Conservation (phyloP, 148 eudicot genomes). For the Silene latifolia region DNA sequence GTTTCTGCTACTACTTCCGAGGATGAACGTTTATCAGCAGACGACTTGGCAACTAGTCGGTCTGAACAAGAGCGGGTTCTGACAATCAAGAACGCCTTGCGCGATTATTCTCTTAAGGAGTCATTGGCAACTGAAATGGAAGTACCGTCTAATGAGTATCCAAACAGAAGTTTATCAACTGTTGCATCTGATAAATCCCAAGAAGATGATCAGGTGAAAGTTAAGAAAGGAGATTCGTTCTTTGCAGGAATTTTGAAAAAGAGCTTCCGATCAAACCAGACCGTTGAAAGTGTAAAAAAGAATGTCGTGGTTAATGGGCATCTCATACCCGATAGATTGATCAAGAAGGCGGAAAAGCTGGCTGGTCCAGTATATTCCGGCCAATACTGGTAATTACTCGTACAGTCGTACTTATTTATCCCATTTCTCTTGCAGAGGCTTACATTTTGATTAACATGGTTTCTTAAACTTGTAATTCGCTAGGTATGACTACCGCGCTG, state of each 20-base stretch:
- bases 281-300: slow-evolving; percentile 41
- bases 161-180: slow-evolving; percentile 45
- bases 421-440: neutral
- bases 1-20: slow-evolving; percentile 55
- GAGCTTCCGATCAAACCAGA: slow-evolving; percentile 53
- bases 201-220: slow-evolving; percentile 54
- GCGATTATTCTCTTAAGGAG: slow-evolving; percentile 57
- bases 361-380: slow-evolving; percentile 87
- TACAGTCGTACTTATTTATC: neutral
- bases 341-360: slow-evolving; percentile 82
- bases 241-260: slow-evolving; percentile 63
- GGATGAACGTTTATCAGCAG: slow-evolving; percentile 44
- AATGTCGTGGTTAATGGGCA: slow-evolving; percentile 75
- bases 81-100: slow-evolving; percentile 28
- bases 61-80: slow-evolving; percentile 46
- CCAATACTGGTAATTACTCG: slow-evolving; percentile 67
- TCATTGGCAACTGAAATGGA: slow-evolving; percentile 81
- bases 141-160: slow-evolving; percentile 52
- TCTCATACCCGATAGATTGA: slow-evolving; percentile 57
- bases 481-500: slow-evolving; percentile 95
- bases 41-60: slow-evolving; percentile 30
- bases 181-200: slow-evolving; percentile 48
- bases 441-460: neutral
- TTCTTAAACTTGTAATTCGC: slow-evolving; percentile 12
- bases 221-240: slow-evolving; percentile 59